Base-by-base conservation (phyloP, 2,329 filamentous ascomycete species). In the Metarhizium anisopliae region DNA sequence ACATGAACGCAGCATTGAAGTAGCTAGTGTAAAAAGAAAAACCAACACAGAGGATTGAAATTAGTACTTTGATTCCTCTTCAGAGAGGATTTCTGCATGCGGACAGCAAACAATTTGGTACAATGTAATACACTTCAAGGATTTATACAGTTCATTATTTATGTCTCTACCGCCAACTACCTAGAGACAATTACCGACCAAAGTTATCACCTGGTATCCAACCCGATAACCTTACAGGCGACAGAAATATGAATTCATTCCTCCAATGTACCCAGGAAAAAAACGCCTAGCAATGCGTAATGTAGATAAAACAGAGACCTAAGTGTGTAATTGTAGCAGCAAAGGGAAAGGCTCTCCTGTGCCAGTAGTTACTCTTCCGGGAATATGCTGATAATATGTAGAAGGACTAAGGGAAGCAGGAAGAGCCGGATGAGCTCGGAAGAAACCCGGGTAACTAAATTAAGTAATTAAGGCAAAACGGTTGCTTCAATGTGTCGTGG, bases 1-100 rank as follows among this genome's bases (percentile, higher is more conserved):
- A 54, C 77, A 83, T 58, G 82, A 87, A 67, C 72, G 75, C 55
- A 61, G 75, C 55, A 61, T 62, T 18, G 63, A 70, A 55, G 67
- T 71, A 53, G 56, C 71, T 18, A 72, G 64, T 58, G 74, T 74
- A 54, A 66, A 61, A n/a, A 66, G 67, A 36, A 71, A 70, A 58
- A 67, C 66, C 2, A 67, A 68, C 20, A 16, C 38, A 32, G 50
- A 36, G 13, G 43, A 47, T n/a, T 47, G 18, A 42, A 42, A 16
- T 16, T 6, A 18, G n/a, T 6, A 42, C 6, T 42, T 42, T 42
- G 40, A 42, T 16, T 20, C 6, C 42, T 16, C 6, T 6, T 20
- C 6, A 16, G 14, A 16, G 8, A 40, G 13, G 38, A 11, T 11
- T 40, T 40, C 38, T 40, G 14, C 4, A 40, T 13, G 14, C 14